phyloP scores from a whole-genome alignment of 2,329 filamentous ascomycete species.

The Rutstroemia sp. region DNA sequence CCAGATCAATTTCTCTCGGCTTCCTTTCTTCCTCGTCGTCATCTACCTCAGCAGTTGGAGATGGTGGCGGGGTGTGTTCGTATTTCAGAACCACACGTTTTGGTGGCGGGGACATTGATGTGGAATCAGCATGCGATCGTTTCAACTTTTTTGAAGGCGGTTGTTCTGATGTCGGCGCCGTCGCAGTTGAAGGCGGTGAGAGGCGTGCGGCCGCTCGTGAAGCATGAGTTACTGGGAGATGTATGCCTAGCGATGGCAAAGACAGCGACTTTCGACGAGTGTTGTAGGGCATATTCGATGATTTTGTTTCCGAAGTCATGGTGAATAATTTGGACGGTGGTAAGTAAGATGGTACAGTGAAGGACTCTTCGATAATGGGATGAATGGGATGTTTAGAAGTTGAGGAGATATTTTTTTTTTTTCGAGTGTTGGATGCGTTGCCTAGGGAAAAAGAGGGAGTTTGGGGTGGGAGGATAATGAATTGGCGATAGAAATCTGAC shows the following conservation, averaged over 20 bases:
- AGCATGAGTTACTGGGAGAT: conserved; percentile 63
- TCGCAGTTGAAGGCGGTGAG: conserved; percentile 29
- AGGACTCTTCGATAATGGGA: neutral
- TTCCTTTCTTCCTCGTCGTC: conserved; percentile 37
- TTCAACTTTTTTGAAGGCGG: conserved; percentile 65
- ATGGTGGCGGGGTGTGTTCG: conserved; percentile 75
- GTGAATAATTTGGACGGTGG: neutral
- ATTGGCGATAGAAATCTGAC: neutral
- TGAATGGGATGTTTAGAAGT: conserved; percentile 9
- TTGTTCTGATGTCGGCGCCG: conserved; percentile 22
- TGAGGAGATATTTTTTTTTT: conserved; percentile 1
- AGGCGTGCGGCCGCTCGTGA: conserved; percentile 42
- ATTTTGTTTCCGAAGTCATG: conserved; percentile 14
- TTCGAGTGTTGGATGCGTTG: conserved; percentile 2
- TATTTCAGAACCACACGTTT: conserved; percentile 36
- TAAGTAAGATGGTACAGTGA: conserved; percentile 2
- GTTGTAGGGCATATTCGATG: conserved; percentile 76
- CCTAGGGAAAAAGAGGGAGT: neutral
- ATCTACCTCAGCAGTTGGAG: conserved; percentile 46
- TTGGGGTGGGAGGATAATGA: neutral
- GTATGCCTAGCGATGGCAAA: conserved; percentile 85
- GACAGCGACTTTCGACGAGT: conserved; percentile 95
- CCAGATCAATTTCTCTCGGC: conserved; percentile 60
- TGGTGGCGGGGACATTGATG: conserved; percentile 38
- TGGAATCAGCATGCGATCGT: conserved; percentile 57